A percentile compares a stretch with the other conserved stretches of the same genome.
These are phyloP conservation scores for Aspergillus hiratsukae DNA, from an alignment of 2,329 filamentous ascomycete genomes.

Conservation along the genomic window DNA sequence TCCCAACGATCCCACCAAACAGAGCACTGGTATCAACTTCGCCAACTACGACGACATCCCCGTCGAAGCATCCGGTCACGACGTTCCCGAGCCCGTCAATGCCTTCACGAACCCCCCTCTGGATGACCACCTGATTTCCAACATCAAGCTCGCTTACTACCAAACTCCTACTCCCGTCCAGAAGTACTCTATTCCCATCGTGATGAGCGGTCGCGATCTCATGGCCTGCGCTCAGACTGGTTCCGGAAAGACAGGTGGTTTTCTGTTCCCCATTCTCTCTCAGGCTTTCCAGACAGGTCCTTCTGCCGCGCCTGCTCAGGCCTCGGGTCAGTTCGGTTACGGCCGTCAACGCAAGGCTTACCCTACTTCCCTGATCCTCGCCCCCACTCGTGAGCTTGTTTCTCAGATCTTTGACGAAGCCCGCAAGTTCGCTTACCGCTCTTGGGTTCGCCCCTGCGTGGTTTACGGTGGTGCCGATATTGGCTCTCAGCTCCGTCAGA, in stretches of 20 bases:
- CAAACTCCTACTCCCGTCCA: constrained; percentile 95
- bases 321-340: constrained; percentile 62
- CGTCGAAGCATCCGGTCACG: constrained; percentile 89
- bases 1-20: constrained; percentile 86
- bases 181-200: constrained; percentile 99
- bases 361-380: constrained; percentile 91
- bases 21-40: constrained; percentile 99
- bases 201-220: constrained; percentile 94
- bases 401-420: constrained; percentile 98
- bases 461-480: constrained; percentile 99
- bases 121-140: constrained; percentile 85
- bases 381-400: constrained; percentile 95
- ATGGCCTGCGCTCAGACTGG: constrained; percentile 99
- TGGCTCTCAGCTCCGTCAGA: constrained; percentile 94
- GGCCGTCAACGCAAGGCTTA: constrained; percentile 96
- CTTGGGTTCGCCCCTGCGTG: constrained; percentile 96
- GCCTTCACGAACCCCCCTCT: constrained; percentile 91
- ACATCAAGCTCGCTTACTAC: constrained; percentile 93
- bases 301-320: constrained; percentile 60
- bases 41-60: constrained; percentile 99
- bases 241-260: constrained; percentile 99
- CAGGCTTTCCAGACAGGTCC: constrained; percentile 92
- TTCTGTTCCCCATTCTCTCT: constrained; percentile 98
- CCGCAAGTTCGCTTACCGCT: constrained; percentile 97
- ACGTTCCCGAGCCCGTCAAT: constrained; percentile 87